Base-by-base conservation (phyloP, 306 rosid species). In the Malus orientalis region DNA sequence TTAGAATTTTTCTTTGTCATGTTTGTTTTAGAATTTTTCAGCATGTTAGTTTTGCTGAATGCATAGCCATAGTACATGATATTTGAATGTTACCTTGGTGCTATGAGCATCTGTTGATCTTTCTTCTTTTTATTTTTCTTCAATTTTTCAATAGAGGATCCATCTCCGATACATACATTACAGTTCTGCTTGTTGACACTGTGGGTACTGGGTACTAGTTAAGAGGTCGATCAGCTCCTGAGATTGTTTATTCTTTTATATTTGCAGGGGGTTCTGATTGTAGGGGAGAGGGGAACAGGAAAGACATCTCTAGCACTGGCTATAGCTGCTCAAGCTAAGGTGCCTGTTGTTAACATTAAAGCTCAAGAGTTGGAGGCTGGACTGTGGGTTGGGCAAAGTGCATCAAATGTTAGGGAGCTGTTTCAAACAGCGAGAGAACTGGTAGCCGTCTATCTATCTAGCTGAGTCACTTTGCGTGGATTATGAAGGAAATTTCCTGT, bases 341-440 rank as follows among this genome's bases (percentile, higher is more conserved):
- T 94, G 81, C 98, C 98, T 58, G 90, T 94, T 81, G 98, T 94
- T 79, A 86, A 87, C 77, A 87, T 94, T 70, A 79, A 91, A 87
- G 95, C 98, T 81, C 91, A 89, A 73, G 89, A 94, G 86, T 79
- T 94, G 87, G 98, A 94, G 83, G 93, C 97, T 75, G 98, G 98
- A 79, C 83, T 94, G 75, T 94, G 98, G 98, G 98, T 94, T 79
- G 98, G 98, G 71, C 98, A 94, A 83, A 90, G 98, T 86, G 98
- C 97, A 71, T 92, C 98, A 54, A 94, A 94, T 80, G 91, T 94
- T 81, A 91, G 98, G 61, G 98, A 94, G 85, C 80, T 94, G 83
- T 91, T 94, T 87, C 98, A 94, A 80, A 92, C 98, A 68, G 98
- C 97, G 38, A 89, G 98, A 80, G 98, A 94, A 84, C 84, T 94